Evolutionary conservation across 2,329 filamentous ascomycete genomes (phyloP).

Genomic region (Pseudogymnoascus sp.): DNA sequence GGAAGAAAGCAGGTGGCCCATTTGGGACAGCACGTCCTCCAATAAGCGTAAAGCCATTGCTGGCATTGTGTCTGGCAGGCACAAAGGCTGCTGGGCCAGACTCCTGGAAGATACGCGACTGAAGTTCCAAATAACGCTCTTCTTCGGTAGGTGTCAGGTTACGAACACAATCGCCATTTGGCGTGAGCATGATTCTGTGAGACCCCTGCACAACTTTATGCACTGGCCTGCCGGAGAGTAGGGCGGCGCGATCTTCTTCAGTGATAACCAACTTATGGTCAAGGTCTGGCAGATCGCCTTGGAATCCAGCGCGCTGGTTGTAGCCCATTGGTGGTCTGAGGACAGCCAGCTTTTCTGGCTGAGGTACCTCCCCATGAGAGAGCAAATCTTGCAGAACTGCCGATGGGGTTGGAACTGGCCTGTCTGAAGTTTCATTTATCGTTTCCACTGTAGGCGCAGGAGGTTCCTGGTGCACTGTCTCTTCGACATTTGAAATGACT

Average conservation of each 20-base stretch:
- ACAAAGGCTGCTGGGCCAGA: conserved; percentile 48
- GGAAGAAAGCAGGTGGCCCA: conserved; percentile 54
- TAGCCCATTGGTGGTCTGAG: conserved; percentile 31
- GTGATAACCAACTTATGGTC: conserved; percentile 39
- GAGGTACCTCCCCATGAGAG: conserved; percentile 28
- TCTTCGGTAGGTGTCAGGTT: conserved; percentile 63
- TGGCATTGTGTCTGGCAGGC: conserved; percentile 45
- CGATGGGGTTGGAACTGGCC: conserved; percentile 24
- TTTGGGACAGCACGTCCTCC: conserved; percentile 58
- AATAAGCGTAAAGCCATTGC: conserved; percentile 52
- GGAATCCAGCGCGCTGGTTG: conserved; percentile 28
- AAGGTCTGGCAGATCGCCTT: conserved; percentile 16
- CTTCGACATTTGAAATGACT: conserved; percentile 10
- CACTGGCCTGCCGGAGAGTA: conserved; percentile 50
- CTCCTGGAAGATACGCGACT: conserved; percentile 47
- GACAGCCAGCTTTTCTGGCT: conserved; percentile 32
- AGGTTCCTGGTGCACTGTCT: conserved; percentile 18
- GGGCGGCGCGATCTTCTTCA: conserved; percentile 45
- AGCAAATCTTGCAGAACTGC: conserved; percentile 33
- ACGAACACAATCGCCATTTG: conserved; percentile 68
- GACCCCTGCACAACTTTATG: conserved; percentile 54
- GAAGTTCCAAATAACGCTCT: conserved; percentile 60
- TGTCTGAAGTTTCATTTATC: conserved; percentile 24
- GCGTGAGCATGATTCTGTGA: conserved; percentile 62
- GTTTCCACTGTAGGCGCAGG: conserved; percentile 17